Conservation (phyloP, 2,329 filamentous ascomycete species). For the Venturia carpophila region DNA sequence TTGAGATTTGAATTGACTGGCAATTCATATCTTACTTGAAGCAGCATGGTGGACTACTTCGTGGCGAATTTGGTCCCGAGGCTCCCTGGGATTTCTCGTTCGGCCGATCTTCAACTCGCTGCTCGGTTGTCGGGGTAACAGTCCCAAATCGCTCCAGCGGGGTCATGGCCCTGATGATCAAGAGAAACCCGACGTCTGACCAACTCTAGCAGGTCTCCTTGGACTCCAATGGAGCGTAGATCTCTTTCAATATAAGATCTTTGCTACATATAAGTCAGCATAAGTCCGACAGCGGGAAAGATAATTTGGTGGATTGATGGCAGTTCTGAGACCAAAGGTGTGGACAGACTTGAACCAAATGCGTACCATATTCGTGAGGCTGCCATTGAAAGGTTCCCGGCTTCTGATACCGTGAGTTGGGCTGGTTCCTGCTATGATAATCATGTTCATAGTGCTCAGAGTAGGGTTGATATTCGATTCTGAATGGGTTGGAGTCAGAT, state of each 20-base stretch:
- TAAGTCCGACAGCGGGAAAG: not conserved
- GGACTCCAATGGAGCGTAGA: not conserved
- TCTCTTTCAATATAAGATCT: not conserved
- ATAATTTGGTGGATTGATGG: not conserved
- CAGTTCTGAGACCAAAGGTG: not conserved
- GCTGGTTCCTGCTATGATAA: not conserved
- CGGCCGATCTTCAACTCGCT: not conserved
- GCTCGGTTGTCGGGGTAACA: not conserved
- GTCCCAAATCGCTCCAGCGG: slow-evolving; percentile 3
- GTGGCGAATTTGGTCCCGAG: not conserved
- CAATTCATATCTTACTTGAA: not conserved
- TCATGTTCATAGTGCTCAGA: not conserved
- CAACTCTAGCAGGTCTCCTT: not conserved
- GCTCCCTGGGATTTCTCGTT: not conserved
- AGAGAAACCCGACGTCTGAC: not conserved
- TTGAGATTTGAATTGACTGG: not conserved
- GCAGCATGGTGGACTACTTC: not conserved
- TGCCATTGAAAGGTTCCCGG: not conserved
- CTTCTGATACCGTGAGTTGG: not conserved
- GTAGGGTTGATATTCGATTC: not conserved
- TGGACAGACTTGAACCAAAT: slow-evolving; percentile 5
- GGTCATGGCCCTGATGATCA: not conserved
- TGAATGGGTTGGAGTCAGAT: not conserved
- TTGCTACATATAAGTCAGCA: not conserved
- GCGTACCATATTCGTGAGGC: not conserved